phyloP scores from a whole-genome alignment of 1,284 basidiomycete species.

The Puccinia hordei region DNA sequence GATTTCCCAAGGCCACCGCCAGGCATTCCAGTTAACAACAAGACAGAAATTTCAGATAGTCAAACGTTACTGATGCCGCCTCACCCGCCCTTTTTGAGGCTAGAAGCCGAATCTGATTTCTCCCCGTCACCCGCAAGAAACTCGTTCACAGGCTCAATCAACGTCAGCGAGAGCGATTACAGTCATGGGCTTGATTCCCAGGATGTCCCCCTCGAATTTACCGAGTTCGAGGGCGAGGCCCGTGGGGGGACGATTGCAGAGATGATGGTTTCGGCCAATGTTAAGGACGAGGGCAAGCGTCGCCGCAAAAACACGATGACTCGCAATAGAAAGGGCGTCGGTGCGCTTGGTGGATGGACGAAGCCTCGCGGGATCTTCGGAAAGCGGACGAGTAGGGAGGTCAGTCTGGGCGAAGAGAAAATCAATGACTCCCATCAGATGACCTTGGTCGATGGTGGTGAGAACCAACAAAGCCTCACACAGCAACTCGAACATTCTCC shows the following conservation, averaged over 20 bases:
- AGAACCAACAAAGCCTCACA: neutral
- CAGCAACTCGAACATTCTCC: conserved; percentile 2
- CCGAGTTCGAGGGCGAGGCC: conserved; percentile 50
- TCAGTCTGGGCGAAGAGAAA: neutral
- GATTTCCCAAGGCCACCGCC: neutral
- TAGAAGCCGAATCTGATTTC: conserved; percentile 9
- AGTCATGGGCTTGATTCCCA: neutral
- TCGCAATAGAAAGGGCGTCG: neutral
- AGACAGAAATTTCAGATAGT: conserved; percentile 18
- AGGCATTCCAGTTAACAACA: neutral
- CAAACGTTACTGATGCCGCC: conserved; percentile 33
- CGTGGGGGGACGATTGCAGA: conserved; percentile 27
- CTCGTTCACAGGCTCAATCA: conserved; percentile 31
- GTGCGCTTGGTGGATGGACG: neutral
- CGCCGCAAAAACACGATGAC: conserved; percentile 26
- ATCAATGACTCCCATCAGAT: neutral
- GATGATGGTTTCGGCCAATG: conserved; percentile 42
- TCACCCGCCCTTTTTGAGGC: conserved; percentile 20
- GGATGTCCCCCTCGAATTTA: conserved; percentile 29
- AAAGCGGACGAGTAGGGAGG: neutral
- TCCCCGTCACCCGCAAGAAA: neutral
- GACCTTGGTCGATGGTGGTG: neutral
- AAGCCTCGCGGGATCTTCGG: neutral
- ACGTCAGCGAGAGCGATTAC: conserved; percentile 11
- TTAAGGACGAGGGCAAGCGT: conserved; percentile 35